These are phyloP conservation scores for Agarophyton chilense DNA, from an alignment of 23 red algal genomes.

Conservation along the genomic window DNA sequence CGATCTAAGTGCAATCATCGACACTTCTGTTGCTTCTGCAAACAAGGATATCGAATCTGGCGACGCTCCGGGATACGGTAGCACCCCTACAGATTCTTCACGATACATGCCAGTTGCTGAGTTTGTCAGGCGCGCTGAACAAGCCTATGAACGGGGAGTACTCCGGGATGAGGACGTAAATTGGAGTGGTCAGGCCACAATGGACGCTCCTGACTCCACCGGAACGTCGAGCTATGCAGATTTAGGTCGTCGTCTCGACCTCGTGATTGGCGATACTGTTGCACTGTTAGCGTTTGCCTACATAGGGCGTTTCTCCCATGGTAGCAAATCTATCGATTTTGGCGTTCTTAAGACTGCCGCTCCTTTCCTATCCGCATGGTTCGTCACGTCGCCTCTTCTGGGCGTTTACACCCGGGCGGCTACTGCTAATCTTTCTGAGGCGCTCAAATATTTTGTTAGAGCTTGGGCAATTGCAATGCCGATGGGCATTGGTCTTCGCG, in stretches of 20 bases:
- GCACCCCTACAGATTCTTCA: background rate
- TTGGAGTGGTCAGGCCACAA: conserved; percentile 78
- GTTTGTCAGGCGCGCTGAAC: conserved; percentile 77
- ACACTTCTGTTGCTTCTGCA: conserved; percentile 9
- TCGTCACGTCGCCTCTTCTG: conserved; percentile 56
- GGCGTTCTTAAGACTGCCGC: conserved; percentile 63
- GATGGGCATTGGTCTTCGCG: conserved; percentile 74
- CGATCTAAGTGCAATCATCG: conserved; percentile 67
- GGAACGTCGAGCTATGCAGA: conserved; percentile 69
- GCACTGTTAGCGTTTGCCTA: conserved; percentile 71
- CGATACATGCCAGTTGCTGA: conserved; percentile 62
- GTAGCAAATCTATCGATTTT: conserved; percentile 7
- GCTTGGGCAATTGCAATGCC: conserved; percentile 65
- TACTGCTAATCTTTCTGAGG: conserved; percentile 7
- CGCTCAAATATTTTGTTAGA: conserved; percentile 24
- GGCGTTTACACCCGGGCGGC: conserved; percentile 77
- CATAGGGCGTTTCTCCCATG: conserved; percentile 50
- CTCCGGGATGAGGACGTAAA: conserved; percentile 69
- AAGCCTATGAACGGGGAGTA: conserved; percentile 65
- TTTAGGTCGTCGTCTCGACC: conserved; percentile 49
- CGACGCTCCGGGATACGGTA: background rate
- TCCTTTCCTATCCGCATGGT: conserved; percentile 86
- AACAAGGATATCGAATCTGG: background rate
- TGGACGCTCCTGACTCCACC: conserved; percentile 8
- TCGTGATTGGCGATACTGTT: conserved; percentile 70